Evolutionary conservation across 2,329 filamentous ascomycete species (phyloP).

Genomic region (Akanthomyces uredinophilus): DNA sequence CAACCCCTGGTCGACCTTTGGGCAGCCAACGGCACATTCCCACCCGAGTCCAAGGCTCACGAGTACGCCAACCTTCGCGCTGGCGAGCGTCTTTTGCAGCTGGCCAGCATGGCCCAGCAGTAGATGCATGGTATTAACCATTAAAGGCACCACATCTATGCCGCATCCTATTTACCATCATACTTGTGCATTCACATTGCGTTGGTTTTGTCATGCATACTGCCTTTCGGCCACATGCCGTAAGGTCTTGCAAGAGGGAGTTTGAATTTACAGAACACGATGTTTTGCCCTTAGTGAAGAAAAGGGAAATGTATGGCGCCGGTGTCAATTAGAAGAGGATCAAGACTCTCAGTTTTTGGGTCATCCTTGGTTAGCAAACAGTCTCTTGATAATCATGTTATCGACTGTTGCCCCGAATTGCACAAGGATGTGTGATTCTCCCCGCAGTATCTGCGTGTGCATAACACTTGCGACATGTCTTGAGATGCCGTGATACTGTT

Average conservation of each 20-base stretch:
- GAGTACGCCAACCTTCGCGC: constrained; percentile 58
- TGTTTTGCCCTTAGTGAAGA: background rate
- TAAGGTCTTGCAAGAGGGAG: background rate
- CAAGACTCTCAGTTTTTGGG: background rate
- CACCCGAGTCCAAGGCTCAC: constrained; percentile 65
- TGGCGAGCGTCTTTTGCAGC: constrained; percentile 54
- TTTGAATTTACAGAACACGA: constrained; percentile 6
- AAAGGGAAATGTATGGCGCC: background rate
- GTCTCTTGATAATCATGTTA: background rate
- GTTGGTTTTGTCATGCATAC: constrained; percentile 7
- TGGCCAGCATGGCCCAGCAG: constrained; percentile 30
- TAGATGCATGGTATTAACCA: constrained; percentile 9
- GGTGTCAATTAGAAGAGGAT: background rate
- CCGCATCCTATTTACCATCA: constrained; percentile 9
- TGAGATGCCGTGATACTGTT: background rate
- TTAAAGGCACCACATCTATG: background rate
- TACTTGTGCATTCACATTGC: constrained; percentile 3
- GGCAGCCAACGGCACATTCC: constrained; percentile 83
- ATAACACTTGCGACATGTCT: background rate
- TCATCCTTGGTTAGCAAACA: background rate
- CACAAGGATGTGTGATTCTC: background rate
- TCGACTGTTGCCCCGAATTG: background rate
- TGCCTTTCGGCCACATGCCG: background rate
- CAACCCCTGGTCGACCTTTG: constrained; percentile 89
- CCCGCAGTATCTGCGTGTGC: background rate